Base-by-base conservation (phyloP, 2,329 filamentous ascomycete species). In the Penicillium sp. region DNA sequence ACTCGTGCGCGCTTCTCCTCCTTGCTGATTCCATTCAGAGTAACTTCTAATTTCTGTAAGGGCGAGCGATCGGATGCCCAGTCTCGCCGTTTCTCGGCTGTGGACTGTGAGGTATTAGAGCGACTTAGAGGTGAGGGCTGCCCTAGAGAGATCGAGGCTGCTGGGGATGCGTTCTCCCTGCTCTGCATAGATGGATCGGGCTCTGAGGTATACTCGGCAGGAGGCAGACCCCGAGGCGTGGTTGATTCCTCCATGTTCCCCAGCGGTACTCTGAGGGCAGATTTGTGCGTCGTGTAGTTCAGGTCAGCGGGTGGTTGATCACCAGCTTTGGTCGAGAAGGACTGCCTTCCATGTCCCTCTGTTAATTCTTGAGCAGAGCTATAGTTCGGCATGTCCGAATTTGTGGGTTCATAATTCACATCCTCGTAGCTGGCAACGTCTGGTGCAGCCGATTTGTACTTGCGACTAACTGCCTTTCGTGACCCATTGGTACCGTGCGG, bases 1-100 rank as follows among this genome's bases (percentile, higher is more conserved):
- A 93, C 85, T 43, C 90, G 83, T 8, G 91, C 90, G 59, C 93
- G 83, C 72, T 95, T 95, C 73, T 96, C 92, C 74, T 96, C 92
- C 71, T 96, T 97, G 70, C 89, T 96, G 72, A 96, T 93, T 74
- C 89, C 91, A 71, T 88, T 88, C 66, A 97, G 81, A 65, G 90
- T 94, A 66, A 89, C 84, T 77, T 99, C 93, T 61, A 99, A 83
- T 76, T 87, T 94, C 73, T 99, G 93, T 47, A 99, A 81, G 47
- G 95, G 94, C 58, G 93, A 97, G 65, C 89, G 85, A 69, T 95
- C 88, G 52, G 87, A 81, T 65, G 93, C 89, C 74, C 89, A 84
- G 50, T 80, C 77, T 53, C 70, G 65, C 57, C 71, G 66, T 36
- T 67, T 60, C 5, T 66, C 65, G 2, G 59, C 54, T 31, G 62